A percentile compares a stretch with the other conserved stretches of the same genome.
Conservation (phyloP, 768 basidiomycete species). For the Lepiota venenata region DNA sequence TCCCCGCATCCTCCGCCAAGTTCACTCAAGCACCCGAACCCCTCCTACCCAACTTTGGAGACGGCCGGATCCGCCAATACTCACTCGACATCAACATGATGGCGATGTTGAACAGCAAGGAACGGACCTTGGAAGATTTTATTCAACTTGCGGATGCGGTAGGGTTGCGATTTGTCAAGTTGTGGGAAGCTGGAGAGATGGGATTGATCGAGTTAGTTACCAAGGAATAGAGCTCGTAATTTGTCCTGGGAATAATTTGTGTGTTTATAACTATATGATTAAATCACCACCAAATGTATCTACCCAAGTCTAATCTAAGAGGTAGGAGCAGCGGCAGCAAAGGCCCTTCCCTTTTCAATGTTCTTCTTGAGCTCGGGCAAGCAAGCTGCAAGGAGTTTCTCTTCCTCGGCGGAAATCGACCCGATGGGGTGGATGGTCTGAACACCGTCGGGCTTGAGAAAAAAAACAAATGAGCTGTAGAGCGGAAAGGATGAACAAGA, state of each 20-base stretch:
- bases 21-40: constrained; percentile 35
- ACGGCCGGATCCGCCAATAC: constrained; percentile 35
- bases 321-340: constrained; percentile 32
- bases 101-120: constrained; percentile 35
- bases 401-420: constrained; percentile 71
- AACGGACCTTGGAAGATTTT: constrained; percentile 39
- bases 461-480: constrained; percentile 16
- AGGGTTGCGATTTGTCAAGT: constrained; percentile 27
- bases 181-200: constrained; percentile 21
- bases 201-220: too few relatives aligned
- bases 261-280: background rate
- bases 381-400: constrained; percentile 84
- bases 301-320: background rate
- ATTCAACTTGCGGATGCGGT: constrained; percentile 27
- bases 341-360: constrained; percentile 91
- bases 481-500: constrained; percentile 8
- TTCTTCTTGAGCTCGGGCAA: constrained; percentile 95
- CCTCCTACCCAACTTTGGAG: constrained; percentile 45
- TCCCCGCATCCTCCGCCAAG: background rate
- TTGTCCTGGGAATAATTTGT: too few relatives aligned
- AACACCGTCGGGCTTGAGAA: constrained; percentile 86
- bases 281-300: background rate
- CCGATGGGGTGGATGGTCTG: constrained; percentile 91
- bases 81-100: constrained; percentile 46
- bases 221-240: too few relatives aligned